Evolutionary conservation across 1,284 basidiomycete genomes (phyloP).

Genomic region (Ustanciosporium gigantosporum): DNA sequence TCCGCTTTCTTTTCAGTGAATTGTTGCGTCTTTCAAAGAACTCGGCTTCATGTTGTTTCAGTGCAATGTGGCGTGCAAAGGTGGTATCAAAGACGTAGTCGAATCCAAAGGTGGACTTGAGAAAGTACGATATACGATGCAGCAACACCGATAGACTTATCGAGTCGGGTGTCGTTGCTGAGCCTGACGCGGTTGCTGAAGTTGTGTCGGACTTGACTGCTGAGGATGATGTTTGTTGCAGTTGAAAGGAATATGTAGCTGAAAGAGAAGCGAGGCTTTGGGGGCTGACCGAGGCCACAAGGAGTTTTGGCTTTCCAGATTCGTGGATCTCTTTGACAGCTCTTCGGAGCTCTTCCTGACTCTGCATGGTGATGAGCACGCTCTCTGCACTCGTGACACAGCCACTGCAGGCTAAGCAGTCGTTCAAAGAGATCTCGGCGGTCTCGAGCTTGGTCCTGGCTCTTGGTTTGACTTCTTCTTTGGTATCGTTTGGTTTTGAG

Average conservation of each 20-base stretch:
- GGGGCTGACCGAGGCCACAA: conserved; percentile 67
- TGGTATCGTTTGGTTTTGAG: conserved; percentile 6
- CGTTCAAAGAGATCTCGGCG: conserved; percentile 92
- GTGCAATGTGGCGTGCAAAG: conserved; percentile 84
- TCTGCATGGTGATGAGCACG: conserved; percentile 94
- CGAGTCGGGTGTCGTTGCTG: not conserved
- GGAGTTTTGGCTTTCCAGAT: conserved; percentile 6
- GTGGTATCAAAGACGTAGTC: conserved; percentile 86
- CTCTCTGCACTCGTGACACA: conserved; percentile 98
- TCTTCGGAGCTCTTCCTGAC: conserved; percentile 82
- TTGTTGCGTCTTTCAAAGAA: conserved; percentile 64
- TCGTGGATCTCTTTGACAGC: conserved; percentile 27
- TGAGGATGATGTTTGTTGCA: too few relatives aligned
- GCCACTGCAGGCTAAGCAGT: conserved; percentile 91
- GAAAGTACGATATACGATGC: conserved; percentile 64
- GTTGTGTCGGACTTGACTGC: not conserved
- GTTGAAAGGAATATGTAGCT: conserved; percentile 41
- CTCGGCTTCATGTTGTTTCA: conserved; percentile 80
- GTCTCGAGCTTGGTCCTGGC: conserved; percentile 54
- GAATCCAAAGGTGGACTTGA: conserved; percentile 67
- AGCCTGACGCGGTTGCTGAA: not conserved
- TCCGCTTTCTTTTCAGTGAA: conserved; percentile 5
- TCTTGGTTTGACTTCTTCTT: conserved; percentile 49
- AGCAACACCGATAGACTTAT: conserved; percentile 61
- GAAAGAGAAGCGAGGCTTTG: conserved; percentile 82